Base-by-base conservation (phyloP, 148 eudicot species). In the Heliosperma pusillum region DNA sequence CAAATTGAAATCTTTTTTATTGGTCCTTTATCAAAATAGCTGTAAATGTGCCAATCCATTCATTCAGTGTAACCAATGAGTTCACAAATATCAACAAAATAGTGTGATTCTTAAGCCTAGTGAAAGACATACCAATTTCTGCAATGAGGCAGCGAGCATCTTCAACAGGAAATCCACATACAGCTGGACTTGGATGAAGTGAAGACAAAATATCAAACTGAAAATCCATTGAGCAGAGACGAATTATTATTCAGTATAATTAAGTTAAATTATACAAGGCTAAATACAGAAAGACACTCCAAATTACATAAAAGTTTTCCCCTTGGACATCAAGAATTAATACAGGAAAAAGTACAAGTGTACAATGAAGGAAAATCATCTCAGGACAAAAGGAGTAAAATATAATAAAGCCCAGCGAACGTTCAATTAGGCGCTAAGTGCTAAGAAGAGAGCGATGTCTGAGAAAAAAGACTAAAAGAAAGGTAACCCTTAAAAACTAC, bases 121-220 rank as follows among this genome's bases (percentile, higher is more conserved):
- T 10, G 36, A 36, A 30, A 76, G 73, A 60, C 19, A 10, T 86
- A 94, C 98, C 98, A 70, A 90, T 94, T 82, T 94, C 92, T 66
- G 93, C 86, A 79, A 94, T 94, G 30, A 94, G 83, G 66, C 82
- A 75, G 10, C 97, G 86, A 40, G 98, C 96, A 60, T 90, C 97
- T 74, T 94, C 93, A 10, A 90, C 80, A 27, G 98, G 98, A 73
- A 82, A 90, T 56, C 98, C 98, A 81, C 97, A 94, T 60, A 94
- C 98, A 75, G 98, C 98, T 79, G 98, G 98, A 76, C 86, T 94
- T 66, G 98, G 98, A 74, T 94, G 97, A 63, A 94, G 93, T 47
- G 89, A 85, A 66, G 96, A 87, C 84, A 94, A 83, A 77, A 94
- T 81, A 66, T 92, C 88, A 87, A 84, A 90, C 98, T 94, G 92